Percentiles rank a stretch among this genome's conserved stretches.
These are phyloP conservation scores for Smittium culicis DNA, from an alignment of 371 early-diverging fungal species.

Conservation along the genomic window DNA sequence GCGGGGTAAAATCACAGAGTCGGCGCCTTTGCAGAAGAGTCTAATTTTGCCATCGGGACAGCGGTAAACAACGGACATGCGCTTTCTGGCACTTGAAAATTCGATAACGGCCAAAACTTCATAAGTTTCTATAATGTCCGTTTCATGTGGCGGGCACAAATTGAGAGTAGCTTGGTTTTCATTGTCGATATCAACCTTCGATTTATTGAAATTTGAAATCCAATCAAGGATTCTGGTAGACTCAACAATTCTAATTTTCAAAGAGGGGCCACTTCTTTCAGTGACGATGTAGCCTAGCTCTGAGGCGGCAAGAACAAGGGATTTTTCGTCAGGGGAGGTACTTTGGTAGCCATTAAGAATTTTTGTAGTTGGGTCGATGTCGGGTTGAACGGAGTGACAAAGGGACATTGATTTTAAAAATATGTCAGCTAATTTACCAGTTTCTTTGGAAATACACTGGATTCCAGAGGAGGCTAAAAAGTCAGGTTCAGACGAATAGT, in stretches of 20 bases:
- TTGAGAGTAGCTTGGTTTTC: neutral
- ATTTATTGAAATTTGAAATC: constrained; percentile 6
- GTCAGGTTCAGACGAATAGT: neutral
- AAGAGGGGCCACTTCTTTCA: constrained; percentile 43
- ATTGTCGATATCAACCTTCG: neutral
- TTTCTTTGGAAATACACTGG: neutral
- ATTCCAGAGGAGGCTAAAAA: neutral
- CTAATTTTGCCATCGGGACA: constrained; percentile 53
- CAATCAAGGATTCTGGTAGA: constrained; percentile 26
- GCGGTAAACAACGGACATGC: constrained; percentile 67
- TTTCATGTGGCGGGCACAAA: constrained; percentile 1
- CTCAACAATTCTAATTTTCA: constrained; percentile 27
- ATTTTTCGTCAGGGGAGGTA: constrained; percentile 88
- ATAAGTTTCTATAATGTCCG: constrained; percentile 28
- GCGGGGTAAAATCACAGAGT: constrained; percentile 74
- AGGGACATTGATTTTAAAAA: constrained; percentile 76
- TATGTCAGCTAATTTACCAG: constrained; percentile 21
- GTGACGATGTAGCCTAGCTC: constrained; percentile 65
- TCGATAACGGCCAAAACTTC: constrained; percentile 58
- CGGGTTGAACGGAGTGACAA: constrained; percentile 81
- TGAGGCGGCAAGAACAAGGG: constrained; percentile 73
- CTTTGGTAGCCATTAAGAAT: constrained; percentile 54
- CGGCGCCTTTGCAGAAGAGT: constrained; percentile 92
- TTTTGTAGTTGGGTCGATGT: constrained; percentile 34
- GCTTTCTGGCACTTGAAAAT: constrained; percentile 68